Evolutionary conservation across 2,329 filamentous ascomycete genomes (phyloP).

Genomic region (Sclerotinia nivalis): DNA sequence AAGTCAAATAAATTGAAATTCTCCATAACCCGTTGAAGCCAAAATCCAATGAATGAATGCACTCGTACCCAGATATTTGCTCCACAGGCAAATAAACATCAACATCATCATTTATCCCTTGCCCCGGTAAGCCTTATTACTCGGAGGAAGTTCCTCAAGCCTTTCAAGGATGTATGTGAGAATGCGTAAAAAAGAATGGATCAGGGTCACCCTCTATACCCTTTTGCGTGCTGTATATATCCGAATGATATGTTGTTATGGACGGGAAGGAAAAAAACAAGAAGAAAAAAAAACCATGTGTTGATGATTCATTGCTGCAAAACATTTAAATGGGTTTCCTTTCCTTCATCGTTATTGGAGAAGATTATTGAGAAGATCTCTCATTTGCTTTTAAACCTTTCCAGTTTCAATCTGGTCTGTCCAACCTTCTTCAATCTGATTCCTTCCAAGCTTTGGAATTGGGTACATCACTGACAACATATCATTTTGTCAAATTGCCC

Average conservation of each 20-base stretch:
- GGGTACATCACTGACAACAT: slow-evolving; percentile 9
- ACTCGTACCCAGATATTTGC: background rate
- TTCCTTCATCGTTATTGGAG: background rate
- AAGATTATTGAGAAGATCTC: background rate
- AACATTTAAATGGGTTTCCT: background rate
- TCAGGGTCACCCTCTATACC: slow-evolving; percentile 1
- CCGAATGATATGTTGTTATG: slow-evolving; percentile 2
- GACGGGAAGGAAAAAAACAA: background rate
- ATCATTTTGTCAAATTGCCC: background rate
- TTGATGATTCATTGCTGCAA: slow-evolving; percentile 7
- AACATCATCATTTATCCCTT: background rate
- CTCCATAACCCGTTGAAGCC: background rate
- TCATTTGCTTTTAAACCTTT: background rate
- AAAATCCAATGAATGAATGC: background rate
- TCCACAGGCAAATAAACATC: background rate
- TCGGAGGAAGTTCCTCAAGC: slow-evolving; percentile 5
- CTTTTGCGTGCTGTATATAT: background rate
- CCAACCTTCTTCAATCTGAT: background rate
- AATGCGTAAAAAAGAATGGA: slow-evolving; percentile 6
- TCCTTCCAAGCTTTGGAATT: background rate
- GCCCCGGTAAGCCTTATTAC: background rate
- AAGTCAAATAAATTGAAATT: slow-evolving; percentile 6
- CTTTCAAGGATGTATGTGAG: background rate
- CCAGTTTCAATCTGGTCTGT: background rate
- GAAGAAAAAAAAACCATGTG: background rate